A percentile compares a stretch with the other conserved stretches of the same genome.
Evolutionary conservation across 176 grass and related monocot species (phyloP).

Genomic region (Leersia perrieri): DNA sequence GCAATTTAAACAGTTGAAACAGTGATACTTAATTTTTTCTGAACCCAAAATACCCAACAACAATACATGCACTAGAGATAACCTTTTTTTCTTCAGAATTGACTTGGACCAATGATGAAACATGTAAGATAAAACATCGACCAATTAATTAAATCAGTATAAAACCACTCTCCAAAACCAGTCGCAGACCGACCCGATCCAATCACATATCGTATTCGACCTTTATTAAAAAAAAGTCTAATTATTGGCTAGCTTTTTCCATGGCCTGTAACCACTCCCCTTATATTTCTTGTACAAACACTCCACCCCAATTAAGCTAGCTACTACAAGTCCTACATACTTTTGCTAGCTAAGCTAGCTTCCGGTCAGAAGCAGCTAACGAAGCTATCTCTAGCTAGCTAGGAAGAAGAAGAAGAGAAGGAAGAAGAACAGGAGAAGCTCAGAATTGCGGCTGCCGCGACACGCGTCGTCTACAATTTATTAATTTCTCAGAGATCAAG

Average conservation of each 20-base stretch:
- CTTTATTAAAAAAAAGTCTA: conserved; percentile 41
- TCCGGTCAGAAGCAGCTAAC: conserved; percentile 42
- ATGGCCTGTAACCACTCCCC: conserved; percentile 53
- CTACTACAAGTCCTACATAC: conserved; percentile 32
- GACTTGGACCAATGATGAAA: conserved; percentile 11
- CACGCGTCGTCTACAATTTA: not conserved
- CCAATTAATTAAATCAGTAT: not conserved
- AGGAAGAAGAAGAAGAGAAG: conserved; percentile 14
- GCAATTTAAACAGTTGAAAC: not conserved
- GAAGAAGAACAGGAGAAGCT: not conserved
- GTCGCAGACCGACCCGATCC: conserved; percentile 7
- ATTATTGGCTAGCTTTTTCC: conserved; percentile 55
- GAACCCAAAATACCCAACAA: not conserved
- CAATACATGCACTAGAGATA: not conserved
- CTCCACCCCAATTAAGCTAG: conserved; percentile 30
- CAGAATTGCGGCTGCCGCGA: not conserved
- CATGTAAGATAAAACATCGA: not conserved
- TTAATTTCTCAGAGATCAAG: not conserved
- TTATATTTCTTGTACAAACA: conserved; percentile 63
- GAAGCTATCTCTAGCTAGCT: conserved; percentile 17
- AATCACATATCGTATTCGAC: conserved; percentile 45
- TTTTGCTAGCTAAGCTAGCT: conserved; percentile 12
- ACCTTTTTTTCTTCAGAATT: not conserved
- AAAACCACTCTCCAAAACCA: conserved; percentile 9
- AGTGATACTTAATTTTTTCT: not conserved